Evolutionary conservation across 140 eudicot species (phyloP).

Genomic region (Flaveria floridana): DNA sequence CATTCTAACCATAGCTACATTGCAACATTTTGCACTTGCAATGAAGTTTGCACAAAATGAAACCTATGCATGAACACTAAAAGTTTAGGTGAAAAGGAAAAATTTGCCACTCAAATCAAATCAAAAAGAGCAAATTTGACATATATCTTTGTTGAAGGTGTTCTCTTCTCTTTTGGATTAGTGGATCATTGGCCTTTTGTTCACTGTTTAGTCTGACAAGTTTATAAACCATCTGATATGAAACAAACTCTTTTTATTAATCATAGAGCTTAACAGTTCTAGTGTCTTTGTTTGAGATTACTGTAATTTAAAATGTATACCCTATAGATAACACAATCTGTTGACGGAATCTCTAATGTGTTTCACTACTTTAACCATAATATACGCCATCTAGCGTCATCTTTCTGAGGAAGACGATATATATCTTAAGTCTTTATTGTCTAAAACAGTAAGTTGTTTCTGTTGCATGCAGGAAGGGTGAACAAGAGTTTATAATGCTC

Average conservation of each 20-base stretch:
- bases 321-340: not conserved
- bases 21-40: not conserved
- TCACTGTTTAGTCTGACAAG: not conserved
- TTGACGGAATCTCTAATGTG: not conserved
- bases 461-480: not conserved
- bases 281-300: not conserved
- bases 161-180: too few species aligned
- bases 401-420: too few species aligned
- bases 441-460: not conserved
- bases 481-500: not conserved
- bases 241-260: not conserved
- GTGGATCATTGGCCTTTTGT: not conserved
- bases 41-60: too few species aligned
- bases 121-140: too few species aligned
- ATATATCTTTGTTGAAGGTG: too few species aligned
- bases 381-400: not conserved
- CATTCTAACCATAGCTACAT: not conserved
- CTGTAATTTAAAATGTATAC: not conserved
- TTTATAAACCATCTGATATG: not conserved
- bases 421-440: not conserved
- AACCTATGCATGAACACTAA: too few species aligned
- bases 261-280: not conserved
- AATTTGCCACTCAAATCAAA: too few species aligned
- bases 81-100: too few species aligned
- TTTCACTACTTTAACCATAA: not conserved